Conservation (phyloP, 495 filamentous ascomycete genomes). For the Xylaria cubensis region DNA sequence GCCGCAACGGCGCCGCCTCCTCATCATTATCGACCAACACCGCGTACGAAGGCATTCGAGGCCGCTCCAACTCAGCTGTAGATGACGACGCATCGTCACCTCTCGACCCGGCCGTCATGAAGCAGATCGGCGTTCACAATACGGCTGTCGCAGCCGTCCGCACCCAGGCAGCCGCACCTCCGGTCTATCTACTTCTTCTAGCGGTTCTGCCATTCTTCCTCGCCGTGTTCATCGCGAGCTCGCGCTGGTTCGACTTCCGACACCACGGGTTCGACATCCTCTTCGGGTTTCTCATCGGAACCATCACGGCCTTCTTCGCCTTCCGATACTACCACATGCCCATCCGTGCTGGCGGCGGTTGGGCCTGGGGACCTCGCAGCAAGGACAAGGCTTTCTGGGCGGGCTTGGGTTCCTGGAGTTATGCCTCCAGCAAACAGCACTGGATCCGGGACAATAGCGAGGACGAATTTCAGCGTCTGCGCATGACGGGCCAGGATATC, state of each 20-base stretch:
- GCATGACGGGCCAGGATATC: slow-evolving; percentile 34
- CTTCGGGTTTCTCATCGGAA: slow-evolving; percentile 73
- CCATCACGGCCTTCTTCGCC: slow-evolving; percentile 52
- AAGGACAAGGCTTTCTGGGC: slow-evolving; percentile 64
- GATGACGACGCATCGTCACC: slow-evolving; percentile 32
- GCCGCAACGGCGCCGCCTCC: not conserved
- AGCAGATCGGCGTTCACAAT: slow-evolving; percentile 52
- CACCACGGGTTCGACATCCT: slow-evolving; percentile 92
- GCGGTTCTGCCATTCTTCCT: slow-evolving; percentile 67
- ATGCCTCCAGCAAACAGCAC: slow-evolving; percentile 48
- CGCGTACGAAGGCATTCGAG: slow-evolving; percentile 37
- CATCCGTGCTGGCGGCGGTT: slow-evolving; percentile 64
- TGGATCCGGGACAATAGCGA: slow-evolving; percentile 46
- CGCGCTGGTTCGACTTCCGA: slow-evolving; percentile 78
- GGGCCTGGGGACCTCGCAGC: slow-evolving; percentile 63
- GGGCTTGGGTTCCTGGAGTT: slow-evolving; percentile 64
- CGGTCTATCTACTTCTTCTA: slow-evolving; percentile 71
- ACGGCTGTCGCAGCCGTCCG: slow-evolving; percentile 54
- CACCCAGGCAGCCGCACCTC: slow-evolving; percentile 72
- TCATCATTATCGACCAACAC: slow-evolving; percentile 23
- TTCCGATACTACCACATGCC: slow-evolving; percentile 70
- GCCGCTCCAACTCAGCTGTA: slow-evolving; percentile 26
- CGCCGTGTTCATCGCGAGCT: slow-evolving; percentile 62
- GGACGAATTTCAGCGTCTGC: slow-evolving; percentile 37
- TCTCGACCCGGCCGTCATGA: slow-evolving; percentile 36